Percentiles rank a stretch among this genome's conserved stretches.
Evolutionary conservation across 305 asterid genomes (phyloP).

Genomic region (Solanum aculeatissimum): DNA sequence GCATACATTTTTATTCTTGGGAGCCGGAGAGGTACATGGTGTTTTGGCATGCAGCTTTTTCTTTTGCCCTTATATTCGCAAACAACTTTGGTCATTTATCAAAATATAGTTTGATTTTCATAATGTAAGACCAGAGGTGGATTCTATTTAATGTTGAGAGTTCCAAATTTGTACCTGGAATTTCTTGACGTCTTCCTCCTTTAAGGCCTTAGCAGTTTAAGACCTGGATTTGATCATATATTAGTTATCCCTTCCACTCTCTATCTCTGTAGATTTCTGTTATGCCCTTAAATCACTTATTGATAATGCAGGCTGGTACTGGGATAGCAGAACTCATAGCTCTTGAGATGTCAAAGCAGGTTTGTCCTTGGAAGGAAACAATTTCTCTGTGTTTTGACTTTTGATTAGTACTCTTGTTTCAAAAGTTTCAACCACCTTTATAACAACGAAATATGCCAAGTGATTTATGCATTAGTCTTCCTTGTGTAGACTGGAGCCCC

Average conservation of each 20-base stretch:
- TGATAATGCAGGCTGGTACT: slow-evolving; percentile 77
- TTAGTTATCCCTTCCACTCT: background rate
- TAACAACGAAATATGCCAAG: background rate
- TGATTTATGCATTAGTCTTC: background rate
- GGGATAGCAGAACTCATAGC: slow-evolving; percentile 99
- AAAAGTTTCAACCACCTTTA: background rate
- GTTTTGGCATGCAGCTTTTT: background rate
- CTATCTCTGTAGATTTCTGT: background rate
- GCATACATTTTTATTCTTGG: slow-evolving; percentile 83
- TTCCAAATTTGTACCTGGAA: background rate
- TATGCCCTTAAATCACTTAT: background rate
- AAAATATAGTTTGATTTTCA: background rate
- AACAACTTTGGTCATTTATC: background rate
- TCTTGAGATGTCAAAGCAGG: slow-evolving; percentile 92
- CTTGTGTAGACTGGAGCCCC: slow-evolving; percentile 66
- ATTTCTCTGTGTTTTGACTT: slow-evolving; percentile 1
- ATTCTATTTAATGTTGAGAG: background rate
- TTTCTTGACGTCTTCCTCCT: background rate
- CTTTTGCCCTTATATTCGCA: background rate
- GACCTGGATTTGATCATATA: background rate
- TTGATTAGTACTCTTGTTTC: background rate
- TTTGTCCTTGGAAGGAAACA: slow-evolving; percentile 7
- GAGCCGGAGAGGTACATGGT: slow-evolving; percentile 87
- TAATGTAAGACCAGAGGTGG: background rate
- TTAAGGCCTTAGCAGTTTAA: background rate